Evolutionary conservation across 2,329 filamentous ascomycete species (phyloP), one percentile per base, ranked within the genome.

Genomic region (Neurospora sp.): DNA sequence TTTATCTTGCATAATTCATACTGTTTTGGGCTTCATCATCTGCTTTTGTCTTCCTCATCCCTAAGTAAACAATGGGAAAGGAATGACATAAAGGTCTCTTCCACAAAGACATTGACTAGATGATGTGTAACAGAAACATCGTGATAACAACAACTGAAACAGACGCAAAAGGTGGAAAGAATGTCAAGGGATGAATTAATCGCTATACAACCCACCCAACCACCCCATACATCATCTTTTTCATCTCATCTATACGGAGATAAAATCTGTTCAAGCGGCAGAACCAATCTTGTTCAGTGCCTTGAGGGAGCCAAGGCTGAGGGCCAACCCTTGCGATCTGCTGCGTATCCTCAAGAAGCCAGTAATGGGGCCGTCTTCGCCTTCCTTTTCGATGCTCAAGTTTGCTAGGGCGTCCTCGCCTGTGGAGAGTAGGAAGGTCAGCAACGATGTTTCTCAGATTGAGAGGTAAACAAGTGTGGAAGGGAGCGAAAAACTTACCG

Each of bases 391-490:
- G 77, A 99, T 97, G 79, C 94, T 97, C 81, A 99, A 79, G 80
- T 99, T 99, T 78, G 96, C 96, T 77, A 99, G 84, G 71, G 96
- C 96, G 83, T 99, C 96, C 92, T 99, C 96, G 74, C 96, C 96
- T 99, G 71, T 62, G 19, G 11, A 13, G 52, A 62, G 1, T n/a
- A 13, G 10, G 62, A 46, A 66, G 71, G 33, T 68, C 38, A 42
- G 28, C 52, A 38, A 36, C 52, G 66, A 5, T 70, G 68, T 80
- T 72, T 74, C 72, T 40, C 43, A 5, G 40, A 17, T 7, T 42
- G 17, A 1, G 6, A 66, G 15, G 70, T 17, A 58, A 68, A 39
- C 2, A 23, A 46, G 33, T 36, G 33, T 36, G 33, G 33, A 36
- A 36, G 6, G 7, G 33, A 36, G 6, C 23, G 10, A 19, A 40